Percentiles rank a stretch among this genome's conserved stretches.
Evolutionary conservation across 352 stramenopile genomes (phyloP).

Genomic region (Pythium brassicae): DNA sequence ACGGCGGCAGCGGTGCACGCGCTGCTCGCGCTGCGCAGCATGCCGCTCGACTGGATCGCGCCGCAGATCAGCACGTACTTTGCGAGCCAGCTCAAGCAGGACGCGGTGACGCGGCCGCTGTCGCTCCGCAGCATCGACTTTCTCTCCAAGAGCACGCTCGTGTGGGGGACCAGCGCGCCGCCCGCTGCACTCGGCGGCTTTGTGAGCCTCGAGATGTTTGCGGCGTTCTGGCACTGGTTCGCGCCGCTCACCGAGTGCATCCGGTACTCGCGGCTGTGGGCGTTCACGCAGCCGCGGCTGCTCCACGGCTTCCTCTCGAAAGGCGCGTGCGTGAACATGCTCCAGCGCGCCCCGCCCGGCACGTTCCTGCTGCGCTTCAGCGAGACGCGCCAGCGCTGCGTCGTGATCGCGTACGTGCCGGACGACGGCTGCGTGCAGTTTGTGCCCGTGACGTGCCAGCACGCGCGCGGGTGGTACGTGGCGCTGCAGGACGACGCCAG

Average conservation of each 20-base stretch:
- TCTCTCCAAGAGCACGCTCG: conserved; percentile 59
- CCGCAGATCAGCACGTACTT: conserved; percentile 77
- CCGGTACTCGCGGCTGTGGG: conserved; percentile 49
- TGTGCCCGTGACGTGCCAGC: conserved; percentile 59
- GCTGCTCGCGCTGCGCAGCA: conserved; percentile 29
- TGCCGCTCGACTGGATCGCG: conserved; percentile 61
- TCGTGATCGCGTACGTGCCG: conserved; percentile 73
- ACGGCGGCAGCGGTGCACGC: conserved; percentile 28
- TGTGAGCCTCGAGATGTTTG: conserved; percentile 68
- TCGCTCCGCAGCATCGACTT: conserved; percentile 78
- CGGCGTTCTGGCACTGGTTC: conserved; percentile 77
- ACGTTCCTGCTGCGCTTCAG: conserved; percentile 82
- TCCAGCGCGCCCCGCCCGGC: conserved; percentile 53
- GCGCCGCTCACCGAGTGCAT: conserved; percentile 64
- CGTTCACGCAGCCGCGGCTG: conserved; percentile 68
- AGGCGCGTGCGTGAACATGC: conserved; percentile 70
- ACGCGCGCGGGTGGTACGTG: conserved; percentile 48
- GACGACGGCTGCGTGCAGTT: conserved; percentile 66
- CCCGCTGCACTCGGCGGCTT: conserved; percentile 33
- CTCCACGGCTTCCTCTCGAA: conserved; percentile 84
- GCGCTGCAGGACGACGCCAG: conserved; percentile 45
- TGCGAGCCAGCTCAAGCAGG: conserved; percentile 60
- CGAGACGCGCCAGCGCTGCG: conserved; percentile 54
- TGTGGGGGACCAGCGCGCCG: conserved; percentile 43
- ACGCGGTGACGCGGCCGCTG: conserved; percentile 60